Evolutionary conservation across 2,329 filamentous ascomycete genomes (phyloP), one percentile per base, ranked within the genome.

Genomic region (Stachybotrys echinatus): DNA sequence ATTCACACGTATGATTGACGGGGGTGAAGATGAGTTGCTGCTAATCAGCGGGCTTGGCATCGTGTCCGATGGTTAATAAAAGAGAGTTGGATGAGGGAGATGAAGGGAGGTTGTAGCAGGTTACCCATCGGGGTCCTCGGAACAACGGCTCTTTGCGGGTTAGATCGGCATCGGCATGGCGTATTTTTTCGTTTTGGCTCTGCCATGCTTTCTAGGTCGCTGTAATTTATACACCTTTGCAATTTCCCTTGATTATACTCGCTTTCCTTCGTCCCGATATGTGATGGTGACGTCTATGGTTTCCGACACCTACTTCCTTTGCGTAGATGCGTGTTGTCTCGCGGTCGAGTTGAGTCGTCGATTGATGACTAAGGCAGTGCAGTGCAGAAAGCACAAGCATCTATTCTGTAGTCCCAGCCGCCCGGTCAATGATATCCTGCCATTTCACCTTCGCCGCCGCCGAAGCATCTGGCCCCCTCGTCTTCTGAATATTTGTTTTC

Each of bases 201-300:
- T 72, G 71, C 69, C 69, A 65, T 68, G 69, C 69, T 67, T 70
- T 71, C 70, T 72, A 72, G 67, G 70, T 76, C 77, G 76, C 74
- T 82, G 79, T 82, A 82, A 80, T 80, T 77, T 81, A 80, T 79
- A 79, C 69, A 75, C 71, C 71, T 74, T 75, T 69, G 76, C 76
- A 77, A 78, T 76, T 79, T 75, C 73, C 71, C 65, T 69, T 70
- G 65, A 58, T 65, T 55, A 49, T 42, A 19, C 19, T 38, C 12
- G 20, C 8, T 37, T 8, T 37, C 31, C 31, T 17, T 8, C 31
- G 10, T 37, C 31, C 17, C n/a, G n/a, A n/a, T n/a, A n/a, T n/a
- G n/a, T n/a, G n/a, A n/a, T n/a, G n/a, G n/a, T n/a, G n/a, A n/a
- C n/a, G n/a, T n/a, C n/a, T n/a, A n/a, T n/a, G n/a, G n/a, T n/a